Base-by-base conservation (phyloP, 2,329 filamentous ascomycete genomes). In the Cercospora sp. region DNA sequence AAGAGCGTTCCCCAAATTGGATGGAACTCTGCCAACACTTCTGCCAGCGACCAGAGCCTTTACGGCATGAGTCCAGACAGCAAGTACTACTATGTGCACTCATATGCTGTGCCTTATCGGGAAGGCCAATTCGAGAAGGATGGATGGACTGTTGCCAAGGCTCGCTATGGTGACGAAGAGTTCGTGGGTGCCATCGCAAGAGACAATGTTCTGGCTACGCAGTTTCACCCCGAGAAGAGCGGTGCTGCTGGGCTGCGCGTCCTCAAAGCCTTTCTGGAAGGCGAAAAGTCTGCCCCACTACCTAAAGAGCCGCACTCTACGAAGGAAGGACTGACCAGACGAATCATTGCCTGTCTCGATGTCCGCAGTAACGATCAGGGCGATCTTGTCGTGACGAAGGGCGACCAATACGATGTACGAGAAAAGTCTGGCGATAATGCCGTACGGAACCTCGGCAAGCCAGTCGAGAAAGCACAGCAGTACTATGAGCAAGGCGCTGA, bases 51-150 rank as follows among this genome's bases (percentile, higher is more conserved):
- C 79, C 68, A 87, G 70, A 87, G 84, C 73, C 86, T 98, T 67
- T 97, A 94, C 79, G 93, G 91, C 66, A 82, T 99, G 64, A 84
- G 87, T 30, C 89, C 92, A 0, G 85, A 86, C 63, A 96, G 92
- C 77, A 99, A 98, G 80, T 99, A 99, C 84, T 99, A 99, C 83
- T 99, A 99, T 78, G 94, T 99, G 66, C 95, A 99, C 84, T 94
- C 93, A 2, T 99, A 95, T 81, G 94, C 93, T 67, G 90, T 89
- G 28, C 90, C 90, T 3, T 97, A 97, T 79, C 81, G 82, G 63
- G 81, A 86, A 57, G 92, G 91, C 39, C 85, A 90, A 72, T 84
- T 97, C 12, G 93, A 97, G 80, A 84, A 84, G 65, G 86, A 91
- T 36, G 95, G 94, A 28, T 99, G 95, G 94, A 88, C 89, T 8